Base-by-base conservation (phyloP, 768 basidiomycete species). In the Trametes elegans region DNA sequence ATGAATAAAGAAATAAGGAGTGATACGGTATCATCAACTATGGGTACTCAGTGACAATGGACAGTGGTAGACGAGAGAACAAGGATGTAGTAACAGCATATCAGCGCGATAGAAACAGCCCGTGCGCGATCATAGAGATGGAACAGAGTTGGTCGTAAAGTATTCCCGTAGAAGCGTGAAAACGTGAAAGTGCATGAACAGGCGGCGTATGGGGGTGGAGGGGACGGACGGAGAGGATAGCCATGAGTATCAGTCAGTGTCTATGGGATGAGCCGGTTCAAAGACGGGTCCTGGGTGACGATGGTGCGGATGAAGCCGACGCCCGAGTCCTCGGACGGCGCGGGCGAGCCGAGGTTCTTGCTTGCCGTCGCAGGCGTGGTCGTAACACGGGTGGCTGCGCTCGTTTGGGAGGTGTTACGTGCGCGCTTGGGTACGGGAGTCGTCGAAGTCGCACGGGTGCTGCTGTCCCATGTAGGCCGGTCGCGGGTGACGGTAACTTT, bases 221-320 rank as follows among this genome's bases (percentile, higher is more conserved):
- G 13, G 50, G 34, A 43, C 44, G 55, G 32, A 47, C 31, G 43
- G 55, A 56, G 51, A 44, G 49, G 32, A 29, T 28, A n/a, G 36
- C 13, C 48, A 45, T 43, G 8, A 26, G 27, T n/a, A 45, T n/a
- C 8, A 19, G 49, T 9, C 19, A 48, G 10, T 52, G 64, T 69
- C 67, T 64, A 66, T 57, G 61, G 51, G 32, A 53, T 54, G 47
- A 65, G 49, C 31, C 59, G 62, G 59, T 79, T 80, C 68, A 91
- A 73, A 58, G 85, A 82, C 36, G 84, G 84, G 65, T 91, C 87
- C 59, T 88, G 81, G 47, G 83, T 84, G 65, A 91, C 77, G 70
- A 92, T 82, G 70, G 89, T 87, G 58, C 88, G 85, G 74, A 91
- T 90, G 67, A 93, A 70, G 61, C 86, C 89, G 59, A 93, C 88